Evolutionary conservation across 805 yeast species (phyloP).

Genomic region (Candida corydali): DNA sequence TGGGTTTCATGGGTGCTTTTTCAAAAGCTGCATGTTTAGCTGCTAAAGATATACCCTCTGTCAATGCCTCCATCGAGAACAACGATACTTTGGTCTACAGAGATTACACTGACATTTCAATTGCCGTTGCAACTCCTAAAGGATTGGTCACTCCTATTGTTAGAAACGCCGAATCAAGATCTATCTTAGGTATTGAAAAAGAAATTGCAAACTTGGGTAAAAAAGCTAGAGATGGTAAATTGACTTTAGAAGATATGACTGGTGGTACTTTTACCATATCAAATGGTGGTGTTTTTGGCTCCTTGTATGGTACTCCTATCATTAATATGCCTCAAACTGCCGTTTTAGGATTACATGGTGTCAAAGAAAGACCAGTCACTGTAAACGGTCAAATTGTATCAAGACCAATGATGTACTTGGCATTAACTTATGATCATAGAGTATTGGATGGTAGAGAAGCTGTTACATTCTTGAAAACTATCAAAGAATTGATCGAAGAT

Average conservation of each 20-base stretch:
- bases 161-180: slow-evolving; percentile 90
- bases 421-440: slow-evolving; percentile 97
- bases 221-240: slow-evolving; percentile 95
- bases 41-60: slow-evolving; percentile 90
- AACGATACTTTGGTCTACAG: slow-evolving; percentile 92
- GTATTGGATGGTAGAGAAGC: slow-evolving; percentile 98
- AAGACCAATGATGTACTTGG: slow-evolving; percentile 99
- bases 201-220: slow-evolving; percentile 78
- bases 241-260: slow-evolving; percentile 96
- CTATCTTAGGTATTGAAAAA: slow-evolving; percentile 83
- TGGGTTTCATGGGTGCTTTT: slow-evolving; percentile 99
- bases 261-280: slow-evolving; percentile 99
- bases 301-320: slow-evolving; percentile 96
- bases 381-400: slow-evolving; percentile 93
- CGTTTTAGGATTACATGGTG: slow-evolving; percentile 95
- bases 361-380: slow-evolving; percentile 95
- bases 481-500: slow-evolving; percentile 96
- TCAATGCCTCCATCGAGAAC: slow-evolving; percentile 89
- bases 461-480: slow-evolving; percentile 91
- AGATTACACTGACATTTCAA: slow-evolving; percentile 92
- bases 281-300: slow-evolving; percentile 98
- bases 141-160: slow-evolving; percentile 98
- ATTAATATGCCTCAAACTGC: slow-evolving; percentile 98
- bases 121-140: slow-evolving; percentile 99
- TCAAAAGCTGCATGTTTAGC: slow-evolving; percentile 92